These are phyloP conservation scores for Lodderomyces oxycetoniae DNA, from an alignment of 1,139 yeast species.

Conservation along the genomic window DNA sequence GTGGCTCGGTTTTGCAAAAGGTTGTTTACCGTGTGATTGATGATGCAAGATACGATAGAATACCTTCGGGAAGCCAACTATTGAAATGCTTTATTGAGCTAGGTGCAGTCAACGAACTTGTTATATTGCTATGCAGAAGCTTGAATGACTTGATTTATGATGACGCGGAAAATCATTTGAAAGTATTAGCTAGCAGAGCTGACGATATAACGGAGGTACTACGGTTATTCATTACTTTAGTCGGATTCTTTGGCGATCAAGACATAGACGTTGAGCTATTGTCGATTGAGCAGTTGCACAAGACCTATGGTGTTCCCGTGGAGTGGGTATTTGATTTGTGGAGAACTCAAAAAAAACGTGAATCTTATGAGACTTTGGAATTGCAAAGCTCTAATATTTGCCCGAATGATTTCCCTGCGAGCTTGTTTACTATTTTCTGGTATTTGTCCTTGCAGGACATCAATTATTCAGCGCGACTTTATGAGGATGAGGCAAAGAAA, in stretches of 20 bases:
- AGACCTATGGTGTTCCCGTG: constrained; percentile 49
- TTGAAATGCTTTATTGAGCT: constrained; percentile 44
- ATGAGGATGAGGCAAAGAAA: constrained; percentile 44
- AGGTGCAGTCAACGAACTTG: constrained; percentile 55
- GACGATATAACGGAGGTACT: constrained; percentile 69
- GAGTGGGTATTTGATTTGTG: constrained; percentile 78
- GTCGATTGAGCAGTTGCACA: constrained; percentile 43
- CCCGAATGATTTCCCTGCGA: constrained; percentile 17
- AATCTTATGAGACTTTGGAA: constrained; percentile 11
- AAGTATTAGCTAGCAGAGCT: constrained; percentile 63
- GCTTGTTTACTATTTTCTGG: constrained; percentile 68
- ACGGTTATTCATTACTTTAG: constrained; percentile 58
- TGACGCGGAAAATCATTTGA: constrained; percentile 51
- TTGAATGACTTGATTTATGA: constrained; percentile 39
- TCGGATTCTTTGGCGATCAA: constrained; percentile 46
- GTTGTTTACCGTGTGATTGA: constrained; percentile 59
- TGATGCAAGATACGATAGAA: constrained; percentile 48
- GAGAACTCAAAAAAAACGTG: constrained; percentile 39
- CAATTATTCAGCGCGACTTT: constrained; percentile 48
- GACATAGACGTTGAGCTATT: constrained; percentile 38
- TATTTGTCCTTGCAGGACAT: constrained; percentile 70
- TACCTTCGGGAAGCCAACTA: constrained; percentile 50
- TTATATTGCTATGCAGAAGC: constrained; percentile 57
- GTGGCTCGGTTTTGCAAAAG: constrained; percentile 56
- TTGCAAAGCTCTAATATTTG: constrained; percentile 1